Evolutionary conservation across 345 rosid genomes (phyloP), one percentile per base, ranked within the genome.

Genomic region (Laguncularia racemosa): DNA sequence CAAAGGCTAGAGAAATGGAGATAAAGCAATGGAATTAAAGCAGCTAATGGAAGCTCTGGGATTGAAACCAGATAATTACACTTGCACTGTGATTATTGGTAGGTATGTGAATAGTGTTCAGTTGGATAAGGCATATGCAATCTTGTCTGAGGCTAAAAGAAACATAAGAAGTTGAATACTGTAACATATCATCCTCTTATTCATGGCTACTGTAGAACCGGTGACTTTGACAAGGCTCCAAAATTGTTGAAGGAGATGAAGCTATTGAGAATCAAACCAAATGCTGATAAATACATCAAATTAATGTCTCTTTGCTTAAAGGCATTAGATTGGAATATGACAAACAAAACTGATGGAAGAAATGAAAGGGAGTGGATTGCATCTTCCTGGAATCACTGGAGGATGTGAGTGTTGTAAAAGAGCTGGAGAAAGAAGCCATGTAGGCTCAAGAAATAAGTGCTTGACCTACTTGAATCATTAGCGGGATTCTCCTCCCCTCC

Each of bases 111-210:
- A 76, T 59, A 80, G 88, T 63, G 95, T 92, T 43, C 65, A 75
- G 53, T 86, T 91, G 92, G 80, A 78, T 10, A 85, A 79, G 70
- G 93, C 98, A 12, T 63, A 66, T 48, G 57, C 69, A 58, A 51
- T 86, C 28, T 71, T 88, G 8, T 65, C 66, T 13, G 85, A 84
- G 66, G 96, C 95, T 49, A 91, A 67, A 76, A 69, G 79, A 88
- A 79, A 49, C 89, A 91, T 74, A 52, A 72, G 49, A 84, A 76
- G 74, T 81, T 86, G 57, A 76, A 59, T 63, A 81, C 84, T 2
- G 89, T 73, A 45, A 86, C 86, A 7, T 91, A 86, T 73, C 98
- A 88, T 58, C 57, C 84, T 2, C 88, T 88, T 16, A 84, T 88
- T 67, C 73, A 95, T 14, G 89, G 96, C 21, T 86, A 84, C 58